Evolutionary conservation across 169 alveolate species (phyloP).

Genomic region (Sarcocystis neurona): DNA sequence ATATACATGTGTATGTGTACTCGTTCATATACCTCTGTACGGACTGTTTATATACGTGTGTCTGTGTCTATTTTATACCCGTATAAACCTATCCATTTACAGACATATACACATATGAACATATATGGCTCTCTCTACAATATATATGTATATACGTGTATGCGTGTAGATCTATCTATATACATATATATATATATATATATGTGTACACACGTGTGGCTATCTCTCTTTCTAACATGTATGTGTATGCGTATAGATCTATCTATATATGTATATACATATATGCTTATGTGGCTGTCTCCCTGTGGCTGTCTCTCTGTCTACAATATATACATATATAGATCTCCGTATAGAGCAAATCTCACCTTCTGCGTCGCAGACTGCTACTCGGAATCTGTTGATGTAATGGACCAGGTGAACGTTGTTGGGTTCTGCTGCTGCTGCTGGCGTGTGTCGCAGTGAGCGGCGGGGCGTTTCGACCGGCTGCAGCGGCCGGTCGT

Average conservation of each 20-base stretch:
- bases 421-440: neutral
- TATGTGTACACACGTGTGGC: neutral
- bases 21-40: too few relatives aligned
- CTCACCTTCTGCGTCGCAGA: conserved; percentile 40
- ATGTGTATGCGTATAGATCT: too few relatives aligned
- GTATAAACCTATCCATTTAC: neutral
- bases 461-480: too few relatives aligned
- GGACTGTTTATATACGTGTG: too few relatives aligned
- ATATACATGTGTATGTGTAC: too few relatives aligned
- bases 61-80: too few relatives aligned
- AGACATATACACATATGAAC: neutral
- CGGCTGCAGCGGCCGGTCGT: neutral
- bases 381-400: conserved; percentile 25
- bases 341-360: neutral
- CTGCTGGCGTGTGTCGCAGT: neutral
- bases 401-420: neutral
- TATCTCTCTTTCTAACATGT: neutral
- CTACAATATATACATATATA: neutral
- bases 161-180: too few relatives aligned
- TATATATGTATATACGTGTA: neutral
- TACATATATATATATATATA: neutral
- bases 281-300: neutral
- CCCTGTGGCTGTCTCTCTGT: too few relatives aligned
- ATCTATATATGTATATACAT: neutral
- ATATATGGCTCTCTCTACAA: neutral